Conservation (phyloP, 371 early-diverging fungal genomes). For the Rhizomucor miehei region DNA sequence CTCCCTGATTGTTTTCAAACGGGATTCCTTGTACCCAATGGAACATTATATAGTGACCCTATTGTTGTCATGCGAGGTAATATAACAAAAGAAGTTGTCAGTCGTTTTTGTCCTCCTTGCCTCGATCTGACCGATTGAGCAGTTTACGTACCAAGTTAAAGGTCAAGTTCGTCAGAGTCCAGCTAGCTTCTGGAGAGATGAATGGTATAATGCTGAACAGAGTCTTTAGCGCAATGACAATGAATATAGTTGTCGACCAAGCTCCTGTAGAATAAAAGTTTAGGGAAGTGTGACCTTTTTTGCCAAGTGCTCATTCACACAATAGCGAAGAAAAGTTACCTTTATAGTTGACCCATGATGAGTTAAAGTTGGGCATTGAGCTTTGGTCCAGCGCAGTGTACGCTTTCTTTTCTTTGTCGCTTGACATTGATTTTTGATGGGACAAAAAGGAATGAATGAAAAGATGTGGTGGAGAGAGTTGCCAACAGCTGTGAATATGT, state of each 20-base stretch:
- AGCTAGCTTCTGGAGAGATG: constrained; percentile 86
- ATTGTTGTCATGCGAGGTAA: constrained; percentile 7
- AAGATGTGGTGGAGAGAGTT: no score
- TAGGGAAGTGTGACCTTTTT: background rate
- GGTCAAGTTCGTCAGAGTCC: constrained; percentile 92
- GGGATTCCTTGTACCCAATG: constrained; percentile 96
- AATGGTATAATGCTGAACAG: constrained; percentile 86
- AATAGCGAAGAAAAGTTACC: constrained; percentile 28
- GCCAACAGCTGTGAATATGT: no score
- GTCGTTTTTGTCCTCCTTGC: no score
- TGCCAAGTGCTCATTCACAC: no score
- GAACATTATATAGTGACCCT: constrained; percentile 95
- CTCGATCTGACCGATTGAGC: no score
- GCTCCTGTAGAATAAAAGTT: constrained; percentile 60
- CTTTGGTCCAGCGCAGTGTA: constrained; percentile 50
- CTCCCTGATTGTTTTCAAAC: constrained; percentile 92
- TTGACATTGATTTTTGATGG: constrained; percentile 21
- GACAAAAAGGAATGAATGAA: constrained; percentile 1
- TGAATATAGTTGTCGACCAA: constrained; percentile 83
- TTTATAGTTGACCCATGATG: constrained; percentile 70
- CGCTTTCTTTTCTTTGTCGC: constrained; percentile 26
- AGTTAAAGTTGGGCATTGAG: constrained; percentile 66
- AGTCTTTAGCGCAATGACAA: constrained; percentile 79
- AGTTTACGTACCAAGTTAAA: constrained; percentile 76
- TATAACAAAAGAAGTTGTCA: background rate